phyloP scores from a whole-genome alignment of 1,284 basidiomycete species.

The Irpex lacteus region DNA sequence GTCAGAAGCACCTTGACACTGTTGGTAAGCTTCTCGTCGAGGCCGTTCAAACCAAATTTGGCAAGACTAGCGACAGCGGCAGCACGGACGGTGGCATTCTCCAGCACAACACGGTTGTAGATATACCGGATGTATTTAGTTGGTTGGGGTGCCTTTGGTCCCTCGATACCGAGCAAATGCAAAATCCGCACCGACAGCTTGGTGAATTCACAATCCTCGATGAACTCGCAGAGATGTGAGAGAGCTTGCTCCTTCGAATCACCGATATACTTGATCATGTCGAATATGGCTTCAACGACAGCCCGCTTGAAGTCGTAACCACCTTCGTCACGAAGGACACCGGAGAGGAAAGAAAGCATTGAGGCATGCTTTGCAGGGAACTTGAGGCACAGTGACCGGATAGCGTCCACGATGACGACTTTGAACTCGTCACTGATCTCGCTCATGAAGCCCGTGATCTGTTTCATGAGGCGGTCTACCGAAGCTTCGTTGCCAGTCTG shows the following conservation, averaged over 20 bases:
- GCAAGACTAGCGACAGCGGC: conserved; percentile 94
- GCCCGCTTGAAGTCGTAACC: conserved; percentile 99
- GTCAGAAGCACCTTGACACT: conserved; percentile 86
- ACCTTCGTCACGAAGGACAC: conserved; percentile 94
- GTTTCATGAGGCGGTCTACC: conserved; percentile 98
- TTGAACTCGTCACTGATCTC: conserved; percentile 99
- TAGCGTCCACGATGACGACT: conserved; percentile 98
- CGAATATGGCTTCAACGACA: conserved; percentile 99
- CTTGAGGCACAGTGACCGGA: conserved; percentile 97
- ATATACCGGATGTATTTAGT: conserved; percentile 99
- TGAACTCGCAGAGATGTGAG: conserved; percentile 99
- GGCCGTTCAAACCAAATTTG: conserved; percentile 92
- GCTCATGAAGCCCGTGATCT: conserved; percentile 98
- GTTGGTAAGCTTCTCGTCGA: conserved; percentile 76
- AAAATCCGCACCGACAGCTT: conserved; percentile 98
- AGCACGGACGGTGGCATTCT: conserved; percentile 97
- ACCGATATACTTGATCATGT: conserved; percentile 98
- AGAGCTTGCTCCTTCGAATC: conserved; percentile 97
- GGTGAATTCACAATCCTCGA: conserved; percentile 99
- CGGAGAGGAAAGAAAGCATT: conserved; percentile 94
- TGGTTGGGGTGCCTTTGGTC: conserved; percentile 92
- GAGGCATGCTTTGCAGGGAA: conserved; percentile 96
- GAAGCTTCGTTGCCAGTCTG: conserved; percentile 98
- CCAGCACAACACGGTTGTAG: conserved; percentile 98
- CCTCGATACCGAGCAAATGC: conserved; percentile 93